Evolutionary conservation across 23 red algal species (phyloP).

Genomic region (Gracilaria vermiculophylla): DNA sequence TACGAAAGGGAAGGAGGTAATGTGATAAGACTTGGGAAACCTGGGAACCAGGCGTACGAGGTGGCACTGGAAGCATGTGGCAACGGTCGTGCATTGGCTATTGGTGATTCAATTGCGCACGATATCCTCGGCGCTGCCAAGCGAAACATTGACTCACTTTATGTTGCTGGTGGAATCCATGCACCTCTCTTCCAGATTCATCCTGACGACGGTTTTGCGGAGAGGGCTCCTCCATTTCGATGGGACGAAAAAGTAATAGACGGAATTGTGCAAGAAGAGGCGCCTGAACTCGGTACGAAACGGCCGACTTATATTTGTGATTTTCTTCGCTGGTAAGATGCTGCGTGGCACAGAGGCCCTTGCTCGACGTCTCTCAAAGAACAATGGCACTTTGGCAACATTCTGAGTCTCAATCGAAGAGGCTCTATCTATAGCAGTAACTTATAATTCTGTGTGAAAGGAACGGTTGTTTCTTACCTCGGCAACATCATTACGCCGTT

Average conservation of each 20-base stretch:
- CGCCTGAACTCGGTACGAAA: conserved; percentile 17
- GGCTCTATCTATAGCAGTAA: too few relatives aligned
- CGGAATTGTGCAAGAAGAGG: conserved; percentile 26
- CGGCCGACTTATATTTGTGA: conserved; percentile 60
- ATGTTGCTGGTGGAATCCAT: conserved; percentile 82
- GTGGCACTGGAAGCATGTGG: conserved; percentile 25
- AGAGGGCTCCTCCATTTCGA: not conserved
- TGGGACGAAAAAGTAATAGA: not conserved
- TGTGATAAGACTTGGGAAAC: conserved; percentile 73
- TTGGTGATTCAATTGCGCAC: conserved; percentile 79
- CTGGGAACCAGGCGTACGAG: conserved; percentile 53
- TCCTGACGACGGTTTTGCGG: conserved; percentile 1
- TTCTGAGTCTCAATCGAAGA: not conserved
- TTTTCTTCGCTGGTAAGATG: conserved; percentile 69
- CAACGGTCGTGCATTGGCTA: conserved; percentile 34
- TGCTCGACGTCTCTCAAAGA: not conserved
- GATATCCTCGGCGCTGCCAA: conserved; percentile 73
- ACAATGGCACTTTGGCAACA: not conserved
- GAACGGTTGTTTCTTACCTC: too few relatives aligned
- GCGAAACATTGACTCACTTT: conserved; percentile 62
- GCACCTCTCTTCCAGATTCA: conserved; percentile 45
- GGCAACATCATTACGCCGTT: too few relatives aligned
- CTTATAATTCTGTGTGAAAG: too few relatives aligned
- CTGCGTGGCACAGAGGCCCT: too few relatives aligned
- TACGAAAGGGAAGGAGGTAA: conserved; percentile 61